Percentiles rank a stretch among this genome's conserved stretches.
Conservation (phyloP, 2,329 filamentous ascomycete genomes). For the Trichoderma sp. region DNA sequence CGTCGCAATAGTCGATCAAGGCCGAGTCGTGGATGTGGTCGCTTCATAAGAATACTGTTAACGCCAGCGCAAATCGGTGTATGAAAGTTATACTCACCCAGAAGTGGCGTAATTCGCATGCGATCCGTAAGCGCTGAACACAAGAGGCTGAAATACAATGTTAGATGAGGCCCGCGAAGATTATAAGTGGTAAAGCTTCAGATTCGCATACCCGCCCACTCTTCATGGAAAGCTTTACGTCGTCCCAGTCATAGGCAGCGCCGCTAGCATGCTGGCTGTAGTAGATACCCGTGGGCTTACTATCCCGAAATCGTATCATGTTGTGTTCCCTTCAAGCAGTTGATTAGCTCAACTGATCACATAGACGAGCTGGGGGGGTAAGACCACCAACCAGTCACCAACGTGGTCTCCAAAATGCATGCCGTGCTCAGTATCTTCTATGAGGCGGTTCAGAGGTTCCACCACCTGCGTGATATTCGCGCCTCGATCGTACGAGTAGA, state of each 20-base stretch:
- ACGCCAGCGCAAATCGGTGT: too few species aligned
- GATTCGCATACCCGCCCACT: background rate
- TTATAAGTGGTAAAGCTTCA: background rate
- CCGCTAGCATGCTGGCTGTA: conserved; percentile 14
- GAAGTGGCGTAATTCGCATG: conserved; percentile 12
- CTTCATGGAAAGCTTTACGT: background rate
- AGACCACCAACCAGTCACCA: background rate
- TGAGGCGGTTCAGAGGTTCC: conserved; percentile 13
- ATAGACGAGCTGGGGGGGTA: background rate
- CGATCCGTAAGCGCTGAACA: conserved; percentile 13
- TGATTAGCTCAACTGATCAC: background rate
- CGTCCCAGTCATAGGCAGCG: conserved; percentile 4
- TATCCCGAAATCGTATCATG: conserved; percentile 5
- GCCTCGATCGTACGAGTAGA: conserved; percentile 16
- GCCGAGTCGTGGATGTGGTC: conserved; percentile 6
- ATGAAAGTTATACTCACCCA: background rate
- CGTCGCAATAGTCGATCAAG: conserved; percentile 11
- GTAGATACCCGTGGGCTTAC: conserved; percentile 3
- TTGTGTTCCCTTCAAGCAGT: conserved; percentile 6
- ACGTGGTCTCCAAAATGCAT: conserved; percentile 18
- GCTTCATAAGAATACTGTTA: background rate
- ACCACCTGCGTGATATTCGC: conserved; percentile 18
- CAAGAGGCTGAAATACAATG: background rate
- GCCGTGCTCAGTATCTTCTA: conserved; percentile 15
- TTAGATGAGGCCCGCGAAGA: background rate